These are phyloP conservation scores for Yarrowia galli DNA, from an alignment of 1,139 yeast species.

Conservation along the genomic window DNA sequence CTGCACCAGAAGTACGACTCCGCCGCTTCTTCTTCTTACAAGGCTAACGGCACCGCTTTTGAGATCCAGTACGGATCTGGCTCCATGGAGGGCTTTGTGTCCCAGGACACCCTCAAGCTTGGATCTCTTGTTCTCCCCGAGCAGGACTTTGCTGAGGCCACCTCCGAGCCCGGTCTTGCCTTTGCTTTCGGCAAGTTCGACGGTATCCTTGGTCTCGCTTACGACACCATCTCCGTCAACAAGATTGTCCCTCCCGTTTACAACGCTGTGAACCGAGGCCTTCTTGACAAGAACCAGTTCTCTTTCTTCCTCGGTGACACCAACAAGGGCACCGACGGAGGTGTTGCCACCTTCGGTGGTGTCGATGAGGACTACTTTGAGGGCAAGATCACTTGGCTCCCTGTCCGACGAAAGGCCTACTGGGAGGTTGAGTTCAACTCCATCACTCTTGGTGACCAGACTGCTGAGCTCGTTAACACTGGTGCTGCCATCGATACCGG, in stretches of 20 bases:
- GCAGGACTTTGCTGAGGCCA: constrained; percentile 96
- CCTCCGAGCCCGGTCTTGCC: constrained; percentile 95
- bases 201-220: constrained; percentile 94
- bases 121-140: constrained; percentile 85
- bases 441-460: constrained; percentile 88
- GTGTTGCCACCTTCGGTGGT: constrained; percentile 95
- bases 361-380: constrained; percentile 72
- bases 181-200: constrained; percentile 97
- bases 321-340: constrained; percentile 67
- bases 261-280: constrained; percentile 81
- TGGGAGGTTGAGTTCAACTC: constrained; percentile 98
- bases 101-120: constrained; percentile 78
- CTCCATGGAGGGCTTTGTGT: constrained; percentile 86
- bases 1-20: constrained; percentile 91
- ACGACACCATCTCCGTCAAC: constrained; percentile 87
- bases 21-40: constrained; percentile 76
- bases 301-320: constrained; percentile 90
- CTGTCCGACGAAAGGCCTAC: constrained; percentile 98
- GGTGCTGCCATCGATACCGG: constrained; percentile 99
- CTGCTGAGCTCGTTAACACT: constrained; percentile 76
- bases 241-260: constrained; percentile 91
- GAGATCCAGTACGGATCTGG: constrained; percentile 93
- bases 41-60: constrained; percentile 84
- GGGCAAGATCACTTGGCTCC: constrained; percentile 92
- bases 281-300: constrained; percentile 82